These are phyloP conservation scores for Scleroderma citrinum DNA, from an alignment of 768 basidiomycete genomes.

Conservation along the genomic window DNA sequence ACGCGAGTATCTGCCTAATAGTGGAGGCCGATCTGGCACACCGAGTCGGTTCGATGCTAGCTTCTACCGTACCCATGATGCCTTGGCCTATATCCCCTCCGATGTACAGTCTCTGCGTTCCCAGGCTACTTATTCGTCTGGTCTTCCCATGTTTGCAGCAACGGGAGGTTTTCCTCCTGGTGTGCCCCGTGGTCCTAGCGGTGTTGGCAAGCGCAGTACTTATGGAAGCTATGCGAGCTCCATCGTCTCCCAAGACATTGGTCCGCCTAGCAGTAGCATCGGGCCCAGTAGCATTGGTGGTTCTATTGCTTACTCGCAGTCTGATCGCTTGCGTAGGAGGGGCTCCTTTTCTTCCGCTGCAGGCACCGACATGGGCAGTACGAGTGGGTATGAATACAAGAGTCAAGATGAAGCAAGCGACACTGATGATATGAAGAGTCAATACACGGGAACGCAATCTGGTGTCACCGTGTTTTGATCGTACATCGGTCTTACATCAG, in stretches of 20 bases:
- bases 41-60: conserved; percentile 93
- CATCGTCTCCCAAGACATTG: conserved; percentile 88
- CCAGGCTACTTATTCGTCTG: conserved; percentile 93
- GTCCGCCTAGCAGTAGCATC: conserved; percentile 56
- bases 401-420: conserved; percentile 81
- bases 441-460: conserved; percentile 80
- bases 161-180: conserved; percentile 67
- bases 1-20: conserved; percentile 57
- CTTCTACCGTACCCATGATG: conserved; percentile 94
- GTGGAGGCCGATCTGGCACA: conserved; percentile 67
- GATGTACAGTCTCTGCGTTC: conserved; percentile 95
- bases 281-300: conserved; percentile 43
- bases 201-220: conserved; percentile 67
- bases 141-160: conserved; percentile 76
- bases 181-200: conserved; percentile 50
- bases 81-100: conserved; percentile 88
- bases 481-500: neutral
- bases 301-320: conserved; percentile 82
- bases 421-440: conserved; percentile 82
- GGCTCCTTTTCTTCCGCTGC: conserved; percentile 72
- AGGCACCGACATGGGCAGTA: conserved; percentile 71
- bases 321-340: conserved; percentile 76
- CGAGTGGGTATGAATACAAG: conserved; percentile 80
- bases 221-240: conserved; percentile 84
- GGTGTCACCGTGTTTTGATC: conserved; percentile 79